phyloP scores from a whole-genome alignment of 148 eudicot species.

The Hydrangea macrophylla region DNA sequence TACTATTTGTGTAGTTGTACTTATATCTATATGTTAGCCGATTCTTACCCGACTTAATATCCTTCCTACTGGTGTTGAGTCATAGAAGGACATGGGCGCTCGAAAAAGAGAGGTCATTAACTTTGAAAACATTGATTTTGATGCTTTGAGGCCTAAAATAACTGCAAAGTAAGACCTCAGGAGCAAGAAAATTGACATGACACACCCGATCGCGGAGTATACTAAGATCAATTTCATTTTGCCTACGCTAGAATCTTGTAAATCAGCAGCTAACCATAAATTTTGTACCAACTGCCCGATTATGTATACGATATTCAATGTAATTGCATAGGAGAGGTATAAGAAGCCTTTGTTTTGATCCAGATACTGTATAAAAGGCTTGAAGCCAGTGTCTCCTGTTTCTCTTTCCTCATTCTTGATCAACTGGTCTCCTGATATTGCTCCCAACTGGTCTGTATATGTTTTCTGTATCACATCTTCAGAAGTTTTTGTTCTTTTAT shows the following conservation, averaged over 20 bases:
- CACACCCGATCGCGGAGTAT: slow-evolving; percentile 37
- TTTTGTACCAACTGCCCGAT: slow-evolving; percentile 49
- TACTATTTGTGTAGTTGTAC: too few species aligned
- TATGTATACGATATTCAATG: slow-evolving; percentile 25
- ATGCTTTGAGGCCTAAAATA: slow-evolving; percentile 38
- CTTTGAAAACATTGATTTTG: slow-evolving; percentile 42
- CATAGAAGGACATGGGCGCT: slow-evolving; percentile 68
- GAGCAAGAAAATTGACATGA: slow-evolving; percentile 28
- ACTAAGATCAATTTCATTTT: slow-evolving; percentile 21
- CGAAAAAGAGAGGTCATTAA: slow-evolving; percentile 44
- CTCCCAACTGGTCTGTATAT: slow-evolving; percentile 9
- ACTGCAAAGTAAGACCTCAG: slow-evolving; percentile 37
- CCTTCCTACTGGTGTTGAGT: slow-evolving; percentile 65
- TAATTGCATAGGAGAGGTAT: slow-evolving; percentile 30
- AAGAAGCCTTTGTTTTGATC: slow-evolving; percentile 42
- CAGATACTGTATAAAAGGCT: slow-evolving; percentile 52
- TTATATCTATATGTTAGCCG: neutral
- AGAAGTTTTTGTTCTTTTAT: slow-evolving; percentile 2
- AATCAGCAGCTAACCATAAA: slow-evolving; percentile 44
- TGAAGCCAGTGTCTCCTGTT: slow-evolving; percentile 46
- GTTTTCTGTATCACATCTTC: slow-evolving; percentile 16
- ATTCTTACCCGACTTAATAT: slow-evolving; percentile 58
- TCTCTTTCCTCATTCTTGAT: slow-evolving; percentile 61
- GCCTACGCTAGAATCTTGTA: slow-evolving; percentile 28
- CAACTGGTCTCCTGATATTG: slow-evolving; percentile 34